phyloP scores from a whole-genome alignment of 2,329 filamentous ascomycete species.

The Diaporthe amygdali region DNA sequence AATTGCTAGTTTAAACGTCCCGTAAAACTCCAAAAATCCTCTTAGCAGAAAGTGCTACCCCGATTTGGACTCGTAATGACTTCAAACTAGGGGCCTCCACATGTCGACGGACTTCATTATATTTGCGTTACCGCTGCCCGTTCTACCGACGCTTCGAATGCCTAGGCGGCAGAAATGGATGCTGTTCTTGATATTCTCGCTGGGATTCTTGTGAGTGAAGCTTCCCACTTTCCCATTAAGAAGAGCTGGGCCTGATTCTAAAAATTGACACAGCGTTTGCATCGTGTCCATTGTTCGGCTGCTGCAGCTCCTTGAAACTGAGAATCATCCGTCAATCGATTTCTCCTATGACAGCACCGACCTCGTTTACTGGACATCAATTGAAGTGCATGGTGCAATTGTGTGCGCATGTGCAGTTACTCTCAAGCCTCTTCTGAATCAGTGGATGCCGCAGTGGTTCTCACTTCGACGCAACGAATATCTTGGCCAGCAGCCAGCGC shows the following conservation, averaged over 20 bases:
- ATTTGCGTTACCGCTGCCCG: slow-evolving; percentile 43
- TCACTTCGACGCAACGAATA: background rate
- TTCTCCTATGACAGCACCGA: slow-evolving; percentile 34
- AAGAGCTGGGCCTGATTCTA: background rate
- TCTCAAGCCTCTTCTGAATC: slow-evolving; percentile 44
- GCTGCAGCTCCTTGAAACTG: slow-evolving; percentile 32
- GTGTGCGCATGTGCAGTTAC: slow-evolving; percentile 43
- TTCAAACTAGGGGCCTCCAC: slow-evolving; percentile 27
- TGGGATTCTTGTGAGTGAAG: slow-evolving; percentile 43
- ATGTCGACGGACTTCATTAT: slow-evolving; percentile 33
- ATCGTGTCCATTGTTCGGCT: slow-evolving; percentile 40
- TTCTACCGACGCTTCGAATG: slow-evolving; percentile 49
- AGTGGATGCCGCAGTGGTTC: slow-evolving; percentile 18
- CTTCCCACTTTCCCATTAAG: too few species aligned
- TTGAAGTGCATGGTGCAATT: slow-evolving; percentile 43
- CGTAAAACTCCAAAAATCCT: background rate
- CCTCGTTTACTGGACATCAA: slow-evolving; percentile 40
- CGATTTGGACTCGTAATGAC: background rate
- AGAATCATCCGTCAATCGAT: slow-evolving; percentile 28
- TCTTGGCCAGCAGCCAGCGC: background rate
- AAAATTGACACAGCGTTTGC: slow-evolving; percentile 37
- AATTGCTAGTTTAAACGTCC: background rate
- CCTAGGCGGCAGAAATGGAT: slow-evolving; percentile 47
- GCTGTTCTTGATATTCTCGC: slow-evolving; percentile 43
- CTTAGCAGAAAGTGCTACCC: background rate